Evolutionary conservation across 495 filamentous ascomycete genomes (phyloP), one percentile per base, ranked within the genome.

Genomic region (Apiosordaria backusii): DNA sequence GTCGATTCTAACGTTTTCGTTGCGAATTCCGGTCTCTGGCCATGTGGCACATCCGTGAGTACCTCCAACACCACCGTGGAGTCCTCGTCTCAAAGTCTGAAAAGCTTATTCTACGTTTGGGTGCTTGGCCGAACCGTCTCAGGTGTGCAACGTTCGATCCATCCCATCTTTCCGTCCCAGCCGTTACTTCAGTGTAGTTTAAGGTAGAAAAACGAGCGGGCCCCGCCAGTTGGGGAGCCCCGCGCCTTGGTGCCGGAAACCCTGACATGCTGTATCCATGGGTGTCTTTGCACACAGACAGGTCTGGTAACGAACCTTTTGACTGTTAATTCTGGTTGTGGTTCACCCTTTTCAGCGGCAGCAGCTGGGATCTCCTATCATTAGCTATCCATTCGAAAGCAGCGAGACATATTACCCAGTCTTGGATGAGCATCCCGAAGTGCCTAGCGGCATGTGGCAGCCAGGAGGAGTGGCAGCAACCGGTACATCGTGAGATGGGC

Each of bases 181-280:
- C 15, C 23, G 16, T 60, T 61, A 10, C 59, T 18, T 61, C n/a
- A 23, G 6, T 59, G 1, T 13, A 27, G 19, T 16, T 59, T 57
- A 22, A 2, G 6, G 26, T 24, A 26, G 26, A 59, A 26, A 59
- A 25, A 24, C n/a, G 35, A 45, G 52, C 52, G 22, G 22, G 52
- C 59, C 59, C 59, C 59, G 58, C 64, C n/a, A 57, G 50, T 60
- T 52, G 60, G 18, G 24, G 35, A 62, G 53, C 65, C 65, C 65
- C 65, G 65, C 65, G 58, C 65, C 55, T 26, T 53, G 61, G 65
- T 50, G 60, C 61, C 57, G 55, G 65, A 45, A 13, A 53, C 50
- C 53, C 50, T 21, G 57, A 60, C 27, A 19, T 58, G 19, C 22
- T 25, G 23, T 58, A 4, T 58, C 13, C 24, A 15, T 29, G 57